Conservation (phyloP, 345 rosid genomes). For the Salix dunnii region DNA sequence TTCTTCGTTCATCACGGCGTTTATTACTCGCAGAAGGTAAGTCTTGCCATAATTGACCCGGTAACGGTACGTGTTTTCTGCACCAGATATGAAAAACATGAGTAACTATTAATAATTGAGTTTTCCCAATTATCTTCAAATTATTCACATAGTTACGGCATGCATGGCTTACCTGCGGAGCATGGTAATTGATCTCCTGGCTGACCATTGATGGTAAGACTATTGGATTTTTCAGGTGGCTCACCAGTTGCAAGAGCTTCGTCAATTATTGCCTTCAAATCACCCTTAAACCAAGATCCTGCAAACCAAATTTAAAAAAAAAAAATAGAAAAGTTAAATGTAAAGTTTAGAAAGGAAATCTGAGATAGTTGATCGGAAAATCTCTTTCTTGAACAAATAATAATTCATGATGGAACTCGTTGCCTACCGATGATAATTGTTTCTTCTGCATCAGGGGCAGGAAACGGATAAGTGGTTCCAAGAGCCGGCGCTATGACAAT, state of each 20-base stretch:
- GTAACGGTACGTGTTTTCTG: conserved; percentile 34
- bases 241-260: conserved; percentile 27
- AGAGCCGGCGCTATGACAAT: conserved; percentile 4
- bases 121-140: background rate
- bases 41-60: conserved; percentile 25
- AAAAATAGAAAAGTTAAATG: too few species aligned
- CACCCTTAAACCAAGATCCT: conserved; percentile 39
- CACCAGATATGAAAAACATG: too few species aligned
- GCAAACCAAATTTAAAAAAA: background rate
- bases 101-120: background rate
- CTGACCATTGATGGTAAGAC: conserved; percentile 39
- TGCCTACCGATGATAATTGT: conserved; percentile 13
- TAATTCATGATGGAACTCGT: background rate
- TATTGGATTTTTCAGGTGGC: conserved; percentile 32
- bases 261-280: conserved; percentile 23
- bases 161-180: conserved; percentile 14
- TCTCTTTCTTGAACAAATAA: too few species aligned
- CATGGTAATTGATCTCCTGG: conserved; percentile 37
- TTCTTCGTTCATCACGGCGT: conserved; percentile 30
- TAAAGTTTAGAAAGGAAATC: too few species aligned
- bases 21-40: conserved; percentile 35
- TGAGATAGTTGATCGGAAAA: too few species aligned
- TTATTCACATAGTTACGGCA: background rate
- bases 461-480: conserved; percentile 13
- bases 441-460: conserved; percentile 1